phyloP scores from a whole-genome alignment of 345 rosid species.

The Dovyalis caffra region DNA sequence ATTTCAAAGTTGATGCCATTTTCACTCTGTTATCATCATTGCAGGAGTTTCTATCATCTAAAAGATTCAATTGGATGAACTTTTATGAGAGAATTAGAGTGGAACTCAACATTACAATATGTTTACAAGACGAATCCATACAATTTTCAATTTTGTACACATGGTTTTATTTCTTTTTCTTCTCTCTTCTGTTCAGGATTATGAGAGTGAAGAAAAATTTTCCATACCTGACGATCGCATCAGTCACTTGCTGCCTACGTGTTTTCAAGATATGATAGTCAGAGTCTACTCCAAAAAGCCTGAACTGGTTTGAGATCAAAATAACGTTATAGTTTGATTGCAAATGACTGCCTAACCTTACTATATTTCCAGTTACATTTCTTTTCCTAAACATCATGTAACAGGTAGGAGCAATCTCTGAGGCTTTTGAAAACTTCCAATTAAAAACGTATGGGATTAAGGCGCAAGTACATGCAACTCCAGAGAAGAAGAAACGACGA shows the following conservation, averaged over 20 bases:
- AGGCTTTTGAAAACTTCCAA: constrained; percentile 94
- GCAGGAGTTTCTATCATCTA: not conserved
- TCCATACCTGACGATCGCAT: constrained; percentile 63
- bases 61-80: not conserved
- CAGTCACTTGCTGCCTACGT: constrained; percentile 83
- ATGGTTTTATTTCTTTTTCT: not conserved
- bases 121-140: not conserved
- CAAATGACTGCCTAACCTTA: not conserved
- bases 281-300: constrained; percentile 87
- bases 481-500: constrained; percentile 84
- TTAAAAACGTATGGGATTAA: constrained; percentile 75
- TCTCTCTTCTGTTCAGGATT: constrained; percentile 54
- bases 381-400: constrained; percentile 9
- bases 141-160: no score
- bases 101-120: not conserved
- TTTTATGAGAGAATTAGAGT: not conserved
- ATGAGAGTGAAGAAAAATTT: constrained; percentile 74
- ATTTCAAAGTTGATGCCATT: not conserved
- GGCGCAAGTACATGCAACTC: constrained; percentile 88
- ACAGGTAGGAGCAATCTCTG: constrained; percentile 79
- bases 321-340: not conserved
- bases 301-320: constrained; percentile 59
- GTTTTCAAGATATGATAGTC: constrained; percentile 88
- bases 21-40: not conserved
- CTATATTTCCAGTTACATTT: not conserved